Conservation (phyloP, 2,329 filamentous ascomycete genomes). For the Dactylellina cionopaga region DNA sequence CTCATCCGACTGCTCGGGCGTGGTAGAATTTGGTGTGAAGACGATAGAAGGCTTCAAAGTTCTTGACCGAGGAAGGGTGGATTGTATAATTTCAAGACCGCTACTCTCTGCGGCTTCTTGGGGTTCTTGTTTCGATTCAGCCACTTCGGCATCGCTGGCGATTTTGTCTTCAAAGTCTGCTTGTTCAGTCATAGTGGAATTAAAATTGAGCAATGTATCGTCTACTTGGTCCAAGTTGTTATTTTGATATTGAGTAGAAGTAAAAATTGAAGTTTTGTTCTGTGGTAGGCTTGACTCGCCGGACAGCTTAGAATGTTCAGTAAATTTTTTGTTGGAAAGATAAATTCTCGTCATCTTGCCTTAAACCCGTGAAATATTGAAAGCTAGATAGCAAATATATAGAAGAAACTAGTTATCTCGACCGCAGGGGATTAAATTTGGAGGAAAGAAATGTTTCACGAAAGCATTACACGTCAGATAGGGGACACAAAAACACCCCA, state of each 20-base stretch:
- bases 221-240: too few relatives aligned
- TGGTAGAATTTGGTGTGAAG: not conserved
- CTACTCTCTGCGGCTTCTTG: not conserved
- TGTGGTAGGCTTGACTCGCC: not conserved
- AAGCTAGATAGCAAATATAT: not conserved
- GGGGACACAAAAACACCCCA: constrained; percentile 25
- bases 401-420: too few relatives aligned
- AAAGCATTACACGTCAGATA: constrained; percentile 32
- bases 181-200: too few relatives aligned
- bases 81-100: not conserved
- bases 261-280: too few relatives aligned
- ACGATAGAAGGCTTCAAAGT: not conserved
- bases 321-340: not conserved
- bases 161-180: too few relatives aligned
- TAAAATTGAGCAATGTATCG: too few relatives aligned
- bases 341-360: not conserved
- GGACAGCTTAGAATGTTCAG: not conserved
- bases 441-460: constrained; percentile 10
- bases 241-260: too few relatives aligned
- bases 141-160: too few relatives aligned
- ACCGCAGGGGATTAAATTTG: too few relatives aligned
- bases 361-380: not conserved
- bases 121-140: not conserved
- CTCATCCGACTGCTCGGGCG: not conserved
- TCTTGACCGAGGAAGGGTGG: not conserved